Evolutionary conservation across 257 asterid species (phyloP), one percentile per base, ranked within the genome.

Genomic region (Lantana camara): DNA sequence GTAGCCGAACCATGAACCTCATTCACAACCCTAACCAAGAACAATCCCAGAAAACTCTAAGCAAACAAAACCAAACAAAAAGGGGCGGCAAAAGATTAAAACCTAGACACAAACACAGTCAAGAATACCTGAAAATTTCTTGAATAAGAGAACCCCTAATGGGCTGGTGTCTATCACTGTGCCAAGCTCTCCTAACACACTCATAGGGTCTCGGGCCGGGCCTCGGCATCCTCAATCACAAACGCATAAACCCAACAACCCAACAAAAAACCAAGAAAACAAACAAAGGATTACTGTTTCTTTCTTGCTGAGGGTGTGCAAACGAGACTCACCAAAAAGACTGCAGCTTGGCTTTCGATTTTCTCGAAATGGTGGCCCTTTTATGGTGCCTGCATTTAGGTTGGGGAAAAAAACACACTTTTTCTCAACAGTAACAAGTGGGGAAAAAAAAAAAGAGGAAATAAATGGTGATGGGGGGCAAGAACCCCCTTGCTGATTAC

Each of bases 151-250:
- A 92, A 60, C 96, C 98, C 80, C 98, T 85, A 51, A 92, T 72
- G 71, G 96, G 98, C 5, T 80, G 92, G 80, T 83, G 95, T 46
- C 83, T 83, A 11, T 89, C 98, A 65, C 98, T 87, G 68, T 92
- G 98, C 98, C 98, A 92, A 85, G 95, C 98, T 87, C 90, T 89
- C 57, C 86, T 83, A 48, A 85, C 93, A 83, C 98, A 92, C 76
- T 92, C 98, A 62, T 85, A 92, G 5, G 98, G 95, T 60, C 95
- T 86, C 22, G 95, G 94, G 50, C 97, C 97, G 42, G 95, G 92
- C 58, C 95, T 86, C 22, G 97, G 95, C 98, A 89, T 91, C 77
- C 72, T 74, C 75, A 68, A 68, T 21, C 77, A 42, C 57, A 55
- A 10, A 23, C n/a, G n/a, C n/a, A n/a, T n/a, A n/a, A n/a, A n/a